These are phyloP conservation scores for Gentiana straminea DNA, from an alignment of 257 asterid genomes.

Conservation along the genomic window DNA sequence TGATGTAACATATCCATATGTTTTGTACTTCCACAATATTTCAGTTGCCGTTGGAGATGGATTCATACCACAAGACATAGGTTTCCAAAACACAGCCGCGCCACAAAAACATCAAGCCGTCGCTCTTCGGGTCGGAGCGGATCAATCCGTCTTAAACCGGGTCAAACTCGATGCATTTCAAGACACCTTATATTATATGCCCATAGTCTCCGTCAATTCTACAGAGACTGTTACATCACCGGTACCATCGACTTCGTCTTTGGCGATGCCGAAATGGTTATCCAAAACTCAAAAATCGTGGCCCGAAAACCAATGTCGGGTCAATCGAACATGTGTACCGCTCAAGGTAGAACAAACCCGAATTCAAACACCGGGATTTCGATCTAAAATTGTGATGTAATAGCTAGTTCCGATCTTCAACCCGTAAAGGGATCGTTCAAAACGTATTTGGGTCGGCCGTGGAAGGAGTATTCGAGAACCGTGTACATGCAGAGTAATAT, in stretches of 20 bases:
- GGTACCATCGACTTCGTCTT: conserved; percentile 56
- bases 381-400: conserved; percentile 12
- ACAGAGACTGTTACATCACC: conserved; percentile 38
- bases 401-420: conserved; percentile 7
- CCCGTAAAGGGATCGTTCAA: conserved; percentile 8
- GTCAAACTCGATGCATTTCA: conserved; percentile 37
- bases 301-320: conserved; percentile 29
- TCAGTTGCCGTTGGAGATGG: conserved; percentile 42
- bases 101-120: conserved; percentile 51
- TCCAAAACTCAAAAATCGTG: conserved; percentile 29
- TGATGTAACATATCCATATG: too few species aligned
- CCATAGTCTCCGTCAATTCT: conserved; percentile 44
- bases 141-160: conserved; percentile 34
- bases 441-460: conserved; percentile 17
- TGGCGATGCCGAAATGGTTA: conserved; percentile 42
- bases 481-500: conserved; percentile 12
- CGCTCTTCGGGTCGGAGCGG: conserved; percentile 40
- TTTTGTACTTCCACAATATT: not conserved
- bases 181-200: conserved; percentile 41
- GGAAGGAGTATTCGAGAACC: conserved; percentile 18
- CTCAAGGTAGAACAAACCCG: conserved; percentile 44
- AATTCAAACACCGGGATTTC: conserved; percentile 38
- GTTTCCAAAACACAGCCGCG: conserved; percentile 45
- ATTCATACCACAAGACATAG: conserved; percentile 48
- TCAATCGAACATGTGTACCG: conserved; percentile 40